Evolutionary conservation across 352 stramenopile species (phyloP), one percentile per base, ranked within the genome.

Genomic region (Globisporangium yorkense): DNA sequence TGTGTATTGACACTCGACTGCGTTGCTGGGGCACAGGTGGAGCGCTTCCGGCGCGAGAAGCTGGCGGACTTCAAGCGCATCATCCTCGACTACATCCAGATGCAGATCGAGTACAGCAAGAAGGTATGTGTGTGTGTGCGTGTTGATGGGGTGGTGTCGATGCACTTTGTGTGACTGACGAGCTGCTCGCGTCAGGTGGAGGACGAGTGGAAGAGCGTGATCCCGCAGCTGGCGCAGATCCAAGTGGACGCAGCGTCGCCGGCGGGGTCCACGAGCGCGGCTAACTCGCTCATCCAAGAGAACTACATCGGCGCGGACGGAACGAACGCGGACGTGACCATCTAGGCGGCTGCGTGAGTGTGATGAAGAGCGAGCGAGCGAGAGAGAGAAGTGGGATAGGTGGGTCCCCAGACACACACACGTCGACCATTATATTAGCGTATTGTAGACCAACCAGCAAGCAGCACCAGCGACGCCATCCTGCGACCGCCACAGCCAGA

Each of bases 71-170:
- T 99, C 65, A 97, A 97, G 62, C 80, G 84, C 47, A 97, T 97
- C 55, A 91, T 99, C 16, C 74, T 98, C 60, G 92, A 98, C 47
- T 99, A 98, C 75, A 97, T 98, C 65, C 82, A 97, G 55, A 86
- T 98, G 68, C 94, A 99, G 69, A 97, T 98, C 60, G 87, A 97
- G 59, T 98, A 98, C 79, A 98, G 97, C 73, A 96, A 97, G 61
- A 87, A 92, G 69, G 87, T 93, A 10, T 27, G 29, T 24, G 24
- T 33, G 16, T 31, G 29, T 44, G 6, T 18, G 15, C 9, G 21
- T 51, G 43, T n/a, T 3, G 7, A 13, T 24, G 10, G 29, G 48
- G 20, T 41, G 35, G 8, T 52, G 24, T 20, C 2, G 31, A 35
- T 31, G 18, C 13, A 46, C 5, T 47, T 27, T 45, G 29, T 24